Evolutionary conservation across 1,284 basidiomycete species (phyloP), one percentile per base, ranked within the genome.

Genomic region (Ganoderma resinaceum): DNA sequence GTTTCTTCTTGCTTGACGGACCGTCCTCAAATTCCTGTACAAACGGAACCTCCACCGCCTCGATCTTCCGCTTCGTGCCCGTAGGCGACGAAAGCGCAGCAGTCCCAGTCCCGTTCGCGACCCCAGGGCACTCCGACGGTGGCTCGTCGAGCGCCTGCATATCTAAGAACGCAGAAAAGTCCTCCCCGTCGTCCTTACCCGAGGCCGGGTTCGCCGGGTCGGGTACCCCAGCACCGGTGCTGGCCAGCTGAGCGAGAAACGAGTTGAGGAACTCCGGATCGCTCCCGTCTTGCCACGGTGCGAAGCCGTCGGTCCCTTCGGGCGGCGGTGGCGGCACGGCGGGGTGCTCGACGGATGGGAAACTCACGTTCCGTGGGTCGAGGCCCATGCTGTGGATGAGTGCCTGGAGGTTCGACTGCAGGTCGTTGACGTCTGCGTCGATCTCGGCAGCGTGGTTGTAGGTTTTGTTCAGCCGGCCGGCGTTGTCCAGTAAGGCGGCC

Each of bases 311-410:
- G 23, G 37, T 20, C 33, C 16, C 60, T 37, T 63, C 33, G 70
- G 59, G 62, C 7, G 57, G 60, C 55, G 33, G 26, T 58, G 26
- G 61, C 62, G 29, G 61, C 66, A 20, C 59, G 31, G n/a, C 60
- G 18, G 61, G 64, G 37, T 53, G 65, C 42, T 73, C 74, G 1
- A 72, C 71, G 43, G 70, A 20, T 3, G 77, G 70, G 40, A 72
- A 63, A 8, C 79, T 76, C 18, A 86, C 73, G 26, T 82, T 67
- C 7, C 70, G 66, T 2, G 88, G 83, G 71, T 91, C 90, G 52
- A 94, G 80, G 1, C 92, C 92, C 69, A 93, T 85, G 62, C 85
- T 87, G 74, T 90, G 84, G 59, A 95, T 91, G 57, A 96, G 83
- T 8, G 87, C 86, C 68, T 94, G 88, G 69, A 96, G 91, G 73